Evolutionary conservation across 139 green algal genomes (phyloP).

Genomic region (Yamagishiella unicocca): DNA sequence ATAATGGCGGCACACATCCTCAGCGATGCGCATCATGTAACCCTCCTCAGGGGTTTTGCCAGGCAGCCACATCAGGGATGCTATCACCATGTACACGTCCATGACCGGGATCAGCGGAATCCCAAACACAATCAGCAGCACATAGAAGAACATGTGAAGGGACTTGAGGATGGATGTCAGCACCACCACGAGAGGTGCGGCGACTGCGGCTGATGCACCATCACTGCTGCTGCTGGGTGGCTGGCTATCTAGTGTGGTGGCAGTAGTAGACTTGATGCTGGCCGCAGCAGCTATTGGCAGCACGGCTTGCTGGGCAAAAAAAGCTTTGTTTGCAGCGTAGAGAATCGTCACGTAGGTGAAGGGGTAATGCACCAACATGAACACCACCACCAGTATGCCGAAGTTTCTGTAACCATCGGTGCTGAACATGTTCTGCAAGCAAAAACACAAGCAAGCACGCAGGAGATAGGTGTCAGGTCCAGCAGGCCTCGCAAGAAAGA

Average conservation of each 20-base stretch:
- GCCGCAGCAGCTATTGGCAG: not conserved
- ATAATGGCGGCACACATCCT: conserved; percentile 11
- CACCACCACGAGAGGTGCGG: not conserved
- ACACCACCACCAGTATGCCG: not conserved
- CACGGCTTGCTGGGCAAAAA: not conserved
- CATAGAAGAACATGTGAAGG: not conserved
- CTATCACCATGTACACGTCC: conserved; percentile 5
- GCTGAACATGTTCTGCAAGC: not conserved
- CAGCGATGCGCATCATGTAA: not conserved
- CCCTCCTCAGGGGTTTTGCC: not conserved
- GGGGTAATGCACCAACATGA: conserved; percentile 2
- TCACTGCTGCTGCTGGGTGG: not conserved
- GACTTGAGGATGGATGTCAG: no score
- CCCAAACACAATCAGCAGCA: conserved; percentile 1
- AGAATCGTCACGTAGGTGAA: not conserved
- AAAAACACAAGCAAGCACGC: not conserved
- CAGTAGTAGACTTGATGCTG: no score
- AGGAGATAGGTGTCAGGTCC: not conserved
- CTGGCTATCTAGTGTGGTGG: no score
- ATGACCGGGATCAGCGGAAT: not conserved
- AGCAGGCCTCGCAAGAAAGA: not conserved
- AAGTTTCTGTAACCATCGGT: not conserved
- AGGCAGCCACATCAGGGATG: not conserved
- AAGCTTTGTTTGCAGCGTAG: not conserved
- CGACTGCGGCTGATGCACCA: not conserved